Conservation (phyloP, 73 alveolate genomes). For the Paramecium primaurelia region DNA sequence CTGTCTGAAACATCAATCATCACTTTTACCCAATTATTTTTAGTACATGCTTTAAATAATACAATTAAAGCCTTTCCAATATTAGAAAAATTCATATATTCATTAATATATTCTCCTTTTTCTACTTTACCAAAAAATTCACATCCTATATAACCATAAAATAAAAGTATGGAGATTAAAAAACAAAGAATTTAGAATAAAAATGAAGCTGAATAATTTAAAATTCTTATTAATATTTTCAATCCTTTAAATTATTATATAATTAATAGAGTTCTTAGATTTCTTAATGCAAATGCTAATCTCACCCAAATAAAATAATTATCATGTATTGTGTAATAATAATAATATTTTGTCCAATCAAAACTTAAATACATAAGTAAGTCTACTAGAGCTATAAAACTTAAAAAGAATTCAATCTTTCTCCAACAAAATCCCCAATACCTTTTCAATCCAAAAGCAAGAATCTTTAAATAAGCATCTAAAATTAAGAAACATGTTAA, state of each 20-base stretch:
- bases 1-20: conserved; percentile 63
- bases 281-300: neutral
- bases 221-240: conserved; percentile 64
- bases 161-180: conserved; percentile 78
- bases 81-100: conserved; percentile 76
- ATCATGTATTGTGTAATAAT: neutral
- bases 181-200: conserved; percentile 81
- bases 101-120: conserved; percentile 61
- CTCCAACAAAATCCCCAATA: conserved; percentile 51
- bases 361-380: neutral
- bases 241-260: conserved; percentile 67
- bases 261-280: conserved; percentile 64
- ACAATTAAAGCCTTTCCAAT: conserved; percentile 79
- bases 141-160: conserved; percentile 89
- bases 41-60: conserved; percentile 85
- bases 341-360: conserved; percentile 18
- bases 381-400: neutral
- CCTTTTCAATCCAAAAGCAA: neutral
- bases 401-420: neutral
- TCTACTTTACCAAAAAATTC: conserved; percentile 72
- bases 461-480: neutral
- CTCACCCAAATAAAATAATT: neutral
- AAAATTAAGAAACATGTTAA: neutral
- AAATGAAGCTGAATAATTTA: conserved; percentile 84
- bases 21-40: conserved; percentile 84